phyloP scores from a whole-genome alignment of 768 basidiomycete species.

The Gymnopilus dilepis region DNA sequence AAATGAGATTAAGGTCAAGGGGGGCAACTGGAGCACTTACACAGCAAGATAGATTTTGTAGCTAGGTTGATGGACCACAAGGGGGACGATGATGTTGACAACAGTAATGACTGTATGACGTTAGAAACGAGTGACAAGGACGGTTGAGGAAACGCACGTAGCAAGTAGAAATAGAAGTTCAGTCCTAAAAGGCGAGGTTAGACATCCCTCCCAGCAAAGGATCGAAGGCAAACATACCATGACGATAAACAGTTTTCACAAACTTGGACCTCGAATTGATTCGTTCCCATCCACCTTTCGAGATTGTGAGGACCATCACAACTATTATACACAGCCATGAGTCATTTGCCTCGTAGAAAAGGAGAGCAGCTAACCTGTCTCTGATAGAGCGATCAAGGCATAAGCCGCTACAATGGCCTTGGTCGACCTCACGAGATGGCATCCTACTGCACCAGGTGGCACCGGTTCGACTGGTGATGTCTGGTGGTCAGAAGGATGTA shows the following conservation, averaged over 20 bases:
- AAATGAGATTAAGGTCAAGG: not conserved
- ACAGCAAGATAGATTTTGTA: constrained; percentile 19
- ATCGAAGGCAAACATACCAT: constrained; percentile 8
- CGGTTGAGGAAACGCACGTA: constrained; percentile 10
- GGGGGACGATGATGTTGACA: constrained; percentile 17
- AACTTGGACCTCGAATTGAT: constrained; percentile 18
- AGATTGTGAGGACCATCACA: constrained; percentile 3
- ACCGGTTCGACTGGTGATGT: not conserved
- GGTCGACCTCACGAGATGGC: constrained; percentile 35
- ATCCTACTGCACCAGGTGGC: constrained; percentile 30
- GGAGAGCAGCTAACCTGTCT: constrained; percentile 37
- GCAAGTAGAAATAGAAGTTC: constrained; percentile 19
- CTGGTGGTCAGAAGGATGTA: not conserved
- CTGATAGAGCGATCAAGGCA: constrained; percentile 40
- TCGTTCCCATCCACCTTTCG: not conserved
- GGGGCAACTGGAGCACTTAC: constrained; percentile 7
- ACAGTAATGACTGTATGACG: constrained; percentile 12
- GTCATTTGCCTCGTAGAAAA: too few relatives aligned
- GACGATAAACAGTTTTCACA: constrained; percentile 20
- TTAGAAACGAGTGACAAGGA: too few relatives aligned
- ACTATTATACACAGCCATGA: not conserved
- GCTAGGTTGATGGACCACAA: constrained; percentile 13
- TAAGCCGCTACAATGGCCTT: constrained; percentile 41
- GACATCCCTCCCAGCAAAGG: not conserved
- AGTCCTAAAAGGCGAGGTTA: not conserved